Evolutionary conservation across 1,284 basidiomycete genomes (phyloP), one percentile per base, ranked within the genome.

Genomic region (Austroboletus sp.): DNA sequence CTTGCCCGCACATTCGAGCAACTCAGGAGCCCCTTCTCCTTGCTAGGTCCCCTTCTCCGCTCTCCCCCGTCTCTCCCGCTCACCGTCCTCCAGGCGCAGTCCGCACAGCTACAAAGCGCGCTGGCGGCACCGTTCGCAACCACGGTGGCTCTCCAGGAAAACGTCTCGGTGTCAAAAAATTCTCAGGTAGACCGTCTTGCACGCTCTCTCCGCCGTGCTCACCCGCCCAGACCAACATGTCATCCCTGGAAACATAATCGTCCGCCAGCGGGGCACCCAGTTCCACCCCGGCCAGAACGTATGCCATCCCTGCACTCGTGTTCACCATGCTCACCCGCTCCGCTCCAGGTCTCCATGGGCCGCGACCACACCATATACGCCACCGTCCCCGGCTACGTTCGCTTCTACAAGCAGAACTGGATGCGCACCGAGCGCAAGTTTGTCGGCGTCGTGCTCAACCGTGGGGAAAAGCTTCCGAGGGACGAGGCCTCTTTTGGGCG

Each of bases 261-360:
- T 96, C 31, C 80, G 93, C 40, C 93, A 97, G 67, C 78, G 94
- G 53, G 94, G 94, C 9, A 83, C 85, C 1, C 73, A 83, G 44
- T 93, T 94, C 69, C 89, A 93, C 61, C 83, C 94, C 2, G 93
- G 92, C 1, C 89, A 92, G 67, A 82, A 96, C 68, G 91, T 90
- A 64, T 49, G 79, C 67, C 39, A 46, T 42, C 40, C 38, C 27
- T 6, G 38, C 51, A 46, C 47, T 40, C 29, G 40, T 29, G 10
- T 42, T 45, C 16, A 9, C 12, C 43, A 9, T 37, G 46, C 53
- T 53, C 29, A 60, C 50, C 45, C 11, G 42, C 43, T 42, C 45
- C 11, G 42, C 43, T 42, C 30, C 57, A 92, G 89, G 89, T 96
- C 48, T 82, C 82, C 53, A 85, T 89, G 61, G 94, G 93, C 23